Conservation (phyloP, 257 asterid species). For the Ehretia macrophylla region DNA sequence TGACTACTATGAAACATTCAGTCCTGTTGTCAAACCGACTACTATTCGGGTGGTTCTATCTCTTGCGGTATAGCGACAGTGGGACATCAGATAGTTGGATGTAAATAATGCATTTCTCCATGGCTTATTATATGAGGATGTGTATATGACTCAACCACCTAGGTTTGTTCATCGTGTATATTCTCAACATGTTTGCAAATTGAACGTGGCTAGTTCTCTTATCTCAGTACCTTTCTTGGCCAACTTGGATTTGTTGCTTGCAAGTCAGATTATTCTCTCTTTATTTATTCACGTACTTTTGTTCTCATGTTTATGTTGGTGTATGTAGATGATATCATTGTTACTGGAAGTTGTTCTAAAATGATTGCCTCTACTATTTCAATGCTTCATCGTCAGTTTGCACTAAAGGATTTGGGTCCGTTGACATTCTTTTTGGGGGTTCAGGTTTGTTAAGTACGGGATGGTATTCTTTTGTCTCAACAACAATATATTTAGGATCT, state of each 20-base stretch:
- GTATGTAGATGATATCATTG: not conserved
- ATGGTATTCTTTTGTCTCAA: not conserved
- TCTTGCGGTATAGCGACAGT: not conserved
- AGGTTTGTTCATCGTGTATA: not conserved
- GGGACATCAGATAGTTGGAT: not conserved
- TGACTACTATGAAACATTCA: constrained; percentile 1
- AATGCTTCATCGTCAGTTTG: not conserved
- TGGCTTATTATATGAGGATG: not conserved
- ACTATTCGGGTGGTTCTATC: not conserved
- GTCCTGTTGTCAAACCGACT: not conserved
- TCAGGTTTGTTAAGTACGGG: not conserved
- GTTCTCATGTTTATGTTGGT: not conserved
- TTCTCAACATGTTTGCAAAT: not conserved
- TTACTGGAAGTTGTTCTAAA: not conserved
- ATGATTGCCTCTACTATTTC: not conserved
- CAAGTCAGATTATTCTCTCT: not conserved
- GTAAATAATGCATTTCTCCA: not conserved
- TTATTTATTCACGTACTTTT: not conserved
- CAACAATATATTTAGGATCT: not conserved
- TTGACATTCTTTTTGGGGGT: not conserved
- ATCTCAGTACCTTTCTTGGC: not conserved
- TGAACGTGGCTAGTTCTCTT: not conserved
- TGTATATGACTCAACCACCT: constrained; percentile 5
- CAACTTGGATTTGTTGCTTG: not conserved
- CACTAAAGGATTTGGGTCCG: not conserved